These are phyloP conservation scores for Ogataea methanolica DNA, from an alignment of 805 yeast genomes.

Conservation along the genomic window DNA sequence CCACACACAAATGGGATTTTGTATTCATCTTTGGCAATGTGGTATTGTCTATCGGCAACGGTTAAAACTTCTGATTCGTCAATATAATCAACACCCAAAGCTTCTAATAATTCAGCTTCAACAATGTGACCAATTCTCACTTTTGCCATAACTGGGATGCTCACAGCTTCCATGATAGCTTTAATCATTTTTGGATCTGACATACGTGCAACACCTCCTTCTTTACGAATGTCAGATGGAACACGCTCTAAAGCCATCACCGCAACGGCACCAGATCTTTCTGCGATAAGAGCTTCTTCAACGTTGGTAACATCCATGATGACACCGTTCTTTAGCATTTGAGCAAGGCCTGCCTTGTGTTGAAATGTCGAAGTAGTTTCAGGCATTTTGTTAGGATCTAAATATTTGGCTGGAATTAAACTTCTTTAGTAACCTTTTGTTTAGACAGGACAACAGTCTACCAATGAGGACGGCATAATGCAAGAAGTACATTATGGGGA, in stretches of 20 bases:
- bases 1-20: constrained; percentile 82
- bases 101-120: constrained; percentile 75
- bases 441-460: too few relatives aligned
- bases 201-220: constrained; percentile 83
- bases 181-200: constrained; percentile 77
- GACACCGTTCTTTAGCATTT: constrained; percentile 79
- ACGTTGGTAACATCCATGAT: constrained; percentile 72
- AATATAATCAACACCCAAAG: constrained; percentile 69
- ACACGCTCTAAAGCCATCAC: constrained; percentile 85
- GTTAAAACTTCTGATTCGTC: constrained; percentile 84
- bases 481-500: too few relatives aligned
- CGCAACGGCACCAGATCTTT: constrained; percentile 82
- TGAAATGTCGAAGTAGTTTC: constrained; percentile 30
- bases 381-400: neutral
- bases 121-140: constrained; percentile 80
- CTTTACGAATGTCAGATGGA: constrained; percentile 80
- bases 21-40: constrained; percentile 55
- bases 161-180: constrained; percentile 65
- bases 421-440: neutral
- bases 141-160: constrained; percentile 81
- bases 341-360: constrained; percentile 76
- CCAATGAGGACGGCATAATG: neutral
- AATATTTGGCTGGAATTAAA: neutral
- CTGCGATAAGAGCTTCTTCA: constrained; percentile 79
- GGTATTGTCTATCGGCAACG: constrained; percentile 69